These are phyloP conservation scores for Carallia brachiata DNA, from an alignment of 345 rosid species.

Conservation along the genomic window DNA sequence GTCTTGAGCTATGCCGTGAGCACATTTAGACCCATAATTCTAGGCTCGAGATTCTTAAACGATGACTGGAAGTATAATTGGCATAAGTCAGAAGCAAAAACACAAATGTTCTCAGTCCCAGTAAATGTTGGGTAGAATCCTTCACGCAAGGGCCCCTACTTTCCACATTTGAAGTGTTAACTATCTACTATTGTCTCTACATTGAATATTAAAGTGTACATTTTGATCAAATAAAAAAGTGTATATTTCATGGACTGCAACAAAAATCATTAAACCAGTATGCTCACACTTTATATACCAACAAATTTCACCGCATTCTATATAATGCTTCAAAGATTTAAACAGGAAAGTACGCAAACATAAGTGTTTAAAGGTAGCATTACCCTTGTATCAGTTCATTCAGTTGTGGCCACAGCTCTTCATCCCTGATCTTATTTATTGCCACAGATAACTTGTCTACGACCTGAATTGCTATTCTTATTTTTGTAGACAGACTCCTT, in stretches of 20 bases:
- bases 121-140: background rate
- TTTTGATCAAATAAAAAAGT: no score
- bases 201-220: no score
- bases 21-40: no score
- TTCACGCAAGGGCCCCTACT: background rate
- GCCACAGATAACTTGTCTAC: slow-evolving; percentile 83
- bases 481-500: slow-evolving; percentile 73
- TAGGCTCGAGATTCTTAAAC: no score
- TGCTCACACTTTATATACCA: no score
- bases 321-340: no score
- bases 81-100: no score
- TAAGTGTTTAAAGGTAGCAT: slow-evolving; percentile 13
- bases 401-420: slow-evolving; percentile 93
- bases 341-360: background rate
- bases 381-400: slow-evolving; percentile 87
- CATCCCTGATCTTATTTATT: slow-evolving; percentile 88
- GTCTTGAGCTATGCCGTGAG: no score
- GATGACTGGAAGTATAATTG: no score
- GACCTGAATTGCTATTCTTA: slow-evolving; percentile 80
- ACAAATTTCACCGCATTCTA: no score
- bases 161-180: background rate
- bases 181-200: background rate
- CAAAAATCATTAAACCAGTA: no score
- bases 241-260: no score
- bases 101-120: background rate